These are phyloP conservation scores for Pestalotiopsis sp. DNA, from an alignment of 2,329 filamentous ascomycete species.

Conservation along the genomic window DNA sequence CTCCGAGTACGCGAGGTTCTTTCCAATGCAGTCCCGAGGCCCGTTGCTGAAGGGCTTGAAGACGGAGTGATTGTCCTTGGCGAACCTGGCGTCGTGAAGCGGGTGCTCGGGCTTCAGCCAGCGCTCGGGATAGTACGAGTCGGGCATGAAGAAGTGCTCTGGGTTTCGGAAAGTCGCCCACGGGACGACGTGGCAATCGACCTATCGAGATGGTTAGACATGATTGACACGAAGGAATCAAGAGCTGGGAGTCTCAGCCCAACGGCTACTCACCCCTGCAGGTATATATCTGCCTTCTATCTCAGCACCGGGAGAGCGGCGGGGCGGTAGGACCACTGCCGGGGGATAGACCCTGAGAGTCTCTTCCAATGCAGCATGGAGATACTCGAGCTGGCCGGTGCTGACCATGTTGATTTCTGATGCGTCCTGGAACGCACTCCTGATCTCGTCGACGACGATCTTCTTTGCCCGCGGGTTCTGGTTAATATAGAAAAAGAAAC, in stretches of 20 bases:
- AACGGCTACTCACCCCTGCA: constrained; percentile 1
- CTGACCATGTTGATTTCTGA: constrained; percentile 4
- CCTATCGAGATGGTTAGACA: constrained; percentile 24
- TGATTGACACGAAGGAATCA: neutral
- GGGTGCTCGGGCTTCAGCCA: constrained; percentile 18
- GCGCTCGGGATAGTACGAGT: constrained; percentile 19
- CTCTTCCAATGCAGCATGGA: constrained; percentile 12
- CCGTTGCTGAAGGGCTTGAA: constrained; percentile 23
- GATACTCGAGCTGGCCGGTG: constrained; percentile 10
- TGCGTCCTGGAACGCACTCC: neutral
- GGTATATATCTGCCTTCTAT: constrained; percentile 20
- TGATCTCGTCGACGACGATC: constrained; percentile 8
- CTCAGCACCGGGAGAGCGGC: constrained; percentile 25
- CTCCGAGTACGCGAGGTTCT: constrained; percentile 36
- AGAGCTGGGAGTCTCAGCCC: too few relatives aligned
- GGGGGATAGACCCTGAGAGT: constrained; percentile 12
- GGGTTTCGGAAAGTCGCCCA: constrained; percentile 43
- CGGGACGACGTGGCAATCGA: constrained; percentile 43
- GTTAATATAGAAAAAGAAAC: constrained; percentile 11
- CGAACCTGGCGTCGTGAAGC: constrained; percentile 16
- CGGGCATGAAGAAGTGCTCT: constrained; percentile 46
- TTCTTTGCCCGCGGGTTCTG: neutral
- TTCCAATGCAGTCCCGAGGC: constrained; percentile 22
- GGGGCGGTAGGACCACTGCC: constrained; percentile 22
- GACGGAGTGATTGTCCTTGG: constrained; percentile 16